Conservation (phyloP, 192 early-diverging fungal genomes). For the Linnemannia hyalina region DNA sequence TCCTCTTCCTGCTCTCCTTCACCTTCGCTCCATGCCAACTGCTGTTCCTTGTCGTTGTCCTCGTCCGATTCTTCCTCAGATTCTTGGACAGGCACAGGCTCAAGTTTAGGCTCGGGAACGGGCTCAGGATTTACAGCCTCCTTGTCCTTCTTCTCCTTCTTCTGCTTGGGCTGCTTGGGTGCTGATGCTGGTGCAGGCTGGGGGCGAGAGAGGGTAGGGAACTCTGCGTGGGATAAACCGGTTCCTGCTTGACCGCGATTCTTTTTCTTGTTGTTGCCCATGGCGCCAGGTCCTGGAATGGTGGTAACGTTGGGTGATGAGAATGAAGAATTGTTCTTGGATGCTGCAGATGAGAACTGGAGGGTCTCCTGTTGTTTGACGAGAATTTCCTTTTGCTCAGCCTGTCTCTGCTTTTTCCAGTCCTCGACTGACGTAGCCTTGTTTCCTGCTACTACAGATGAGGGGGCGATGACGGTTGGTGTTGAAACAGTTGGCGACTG, state of each 20-base stretch:
- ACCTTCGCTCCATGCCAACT: slow-evolving; percentile 2
- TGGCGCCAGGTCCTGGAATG: slow-evolving; percentile 52
- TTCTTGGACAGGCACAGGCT: neutral
- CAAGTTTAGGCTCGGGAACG: slow-evolving; percentile 3
- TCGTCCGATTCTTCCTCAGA: slow-evolving; percentile 10
- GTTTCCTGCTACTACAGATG: slow-evolving; percentile 2
- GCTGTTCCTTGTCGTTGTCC: slow-evolving; percentile 20
- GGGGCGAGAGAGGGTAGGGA: slow-evolving; percentile 41
- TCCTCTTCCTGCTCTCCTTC: neutral
- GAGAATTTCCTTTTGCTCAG: slow-evolving; percentile 28
- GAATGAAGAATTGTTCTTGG: slow-evolving; percentile 27
- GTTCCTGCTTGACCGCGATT: slow-evolving; percentile 40
- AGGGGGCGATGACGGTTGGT: neutral
- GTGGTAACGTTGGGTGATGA: slow-evolving; percentile 29
- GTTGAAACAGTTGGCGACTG: neutral
- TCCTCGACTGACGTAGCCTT: slow-evolving; percentile 41
- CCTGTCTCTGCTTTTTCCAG: slow-evolving; percentile 42
- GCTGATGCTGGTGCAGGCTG: slow-evolving; percentile 11
- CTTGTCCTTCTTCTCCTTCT: slow-evolving; percentile 28
- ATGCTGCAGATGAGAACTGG: slow-evolving; percentile 41
- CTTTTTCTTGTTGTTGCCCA: slow-evolving; percentile 51
- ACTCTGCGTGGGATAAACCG: slow-evolving; percentile 43
- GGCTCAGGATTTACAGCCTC: slow-evolving; percentile 15
- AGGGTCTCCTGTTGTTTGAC: slow-evolving; percentile 51
- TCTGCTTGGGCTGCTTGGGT: slow-evolving; percentile 43